Conservation (phyloP, 257 asterid genomes). For the Lantana camara region DNA sequence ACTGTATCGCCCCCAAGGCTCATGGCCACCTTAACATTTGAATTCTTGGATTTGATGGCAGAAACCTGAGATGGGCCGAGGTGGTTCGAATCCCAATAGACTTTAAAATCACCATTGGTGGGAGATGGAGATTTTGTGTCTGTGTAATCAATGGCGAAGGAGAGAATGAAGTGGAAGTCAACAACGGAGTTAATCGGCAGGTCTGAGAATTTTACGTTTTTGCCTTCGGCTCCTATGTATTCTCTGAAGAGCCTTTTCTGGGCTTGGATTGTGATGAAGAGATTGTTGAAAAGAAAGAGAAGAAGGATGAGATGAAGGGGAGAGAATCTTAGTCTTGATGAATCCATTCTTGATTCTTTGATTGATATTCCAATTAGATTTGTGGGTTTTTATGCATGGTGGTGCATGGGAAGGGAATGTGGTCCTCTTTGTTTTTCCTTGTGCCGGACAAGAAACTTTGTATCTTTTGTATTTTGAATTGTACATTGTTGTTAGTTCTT, state of each 20-base stretch:
- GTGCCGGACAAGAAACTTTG: conserved; percentile 37
- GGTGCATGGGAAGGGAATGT: conserved; percentile 1
- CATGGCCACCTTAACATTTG: conserved; percentile 67
- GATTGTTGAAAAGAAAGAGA: conserved; percentile 24
- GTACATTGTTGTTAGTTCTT: conserved; percentile 12
- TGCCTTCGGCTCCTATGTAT: conserved; percentile 61
- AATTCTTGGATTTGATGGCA: conserved; percentile 51
- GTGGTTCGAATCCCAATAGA: conserved; percentile 58
- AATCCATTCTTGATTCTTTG: conserved; percentile 31
- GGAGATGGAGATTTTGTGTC: conserved; percentile 42
- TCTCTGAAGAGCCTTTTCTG: conserved; percentile 63
- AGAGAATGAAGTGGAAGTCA: conserved; percentile 67
- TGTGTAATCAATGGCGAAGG: conserved; percentile 74
- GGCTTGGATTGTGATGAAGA: conserved; percentile 14
- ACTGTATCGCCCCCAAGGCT: conserved; percentile 70
- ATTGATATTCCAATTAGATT: background rate
- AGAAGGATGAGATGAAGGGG: conserved; percentile 36
- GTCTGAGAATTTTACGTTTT: conserved; percentile 50
- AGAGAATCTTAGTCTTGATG: conserved; percentile 32
- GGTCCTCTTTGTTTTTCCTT: background rate
- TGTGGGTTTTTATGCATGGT: conserved; percentile 20
- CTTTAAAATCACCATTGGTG: conserved; percentile 57
- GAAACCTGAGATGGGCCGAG: conserved; percentile 60
- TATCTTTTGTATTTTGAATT: background rate
- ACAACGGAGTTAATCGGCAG: conserved; percentile 48